phyloP scores from a whole-genome alignment of 805 yeast species.

The Candida sanyiensis region DNA sequence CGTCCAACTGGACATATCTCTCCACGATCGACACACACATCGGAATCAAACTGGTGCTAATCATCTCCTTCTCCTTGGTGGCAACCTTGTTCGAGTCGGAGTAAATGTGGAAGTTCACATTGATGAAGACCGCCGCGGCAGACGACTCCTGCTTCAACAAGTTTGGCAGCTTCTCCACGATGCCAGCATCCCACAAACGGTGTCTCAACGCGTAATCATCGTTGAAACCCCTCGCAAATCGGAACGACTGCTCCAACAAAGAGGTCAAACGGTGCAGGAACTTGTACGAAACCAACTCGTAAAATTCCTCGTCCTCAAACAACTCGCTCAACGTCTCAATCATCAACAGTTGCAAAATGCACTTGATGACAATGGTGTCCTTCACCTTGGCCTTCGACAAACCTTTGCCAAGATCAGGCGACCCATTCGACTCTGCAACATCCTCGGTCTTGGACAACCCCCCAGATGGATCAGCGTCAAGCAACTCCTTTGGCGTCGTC shows the following conservation, averaged over 20 bases:
- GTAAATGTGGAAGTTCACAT: conserved; percentile 74
- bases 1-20: conserved; percentile 69
- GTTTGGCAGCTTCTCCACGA: conserved; percentile 89
- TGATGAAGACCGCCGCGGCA: conserved; percentile 81
- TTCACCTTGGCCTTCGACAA: conserved; percentile 42
- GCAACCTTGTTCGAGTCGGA: conserved; percentile 53
- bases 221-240: conserved; percentile 82
- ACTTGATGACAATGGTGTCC: conserved; percentile 80
- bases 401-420: conserved; percentile 19
- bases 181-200: conserved; percentile 86
- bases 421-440: conserved; percentile 11
- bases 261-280: conserved; percentile 55
- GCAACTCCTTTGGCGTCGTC: conserved; percentile 84
- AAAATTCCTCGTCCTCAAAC: conserved; percentile 64
- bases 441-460: conserved; percentile 15
- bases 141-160: conserved; percentile 86
- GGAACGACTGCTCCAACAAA: conserved; percentile 62
- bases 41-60: conserved; percentile 52
- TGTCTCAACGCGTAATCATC: conserved; percentile 83
- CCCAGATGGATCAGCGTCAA: conserved; percentile 47
- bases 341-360: conserved; percentile 84
- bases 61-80: conserved; percentile 40
- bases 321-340: conserved; percentile 82
- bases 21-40: conserved; percentile 66
- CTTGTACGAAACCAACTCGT: conserved; percentile 59